These are phyloP conservation scores for Aspergillus funiculosus DNA, from an alignment of 495 filamentous ascomycete genomes.

Conservation along the genomic window DNA sequence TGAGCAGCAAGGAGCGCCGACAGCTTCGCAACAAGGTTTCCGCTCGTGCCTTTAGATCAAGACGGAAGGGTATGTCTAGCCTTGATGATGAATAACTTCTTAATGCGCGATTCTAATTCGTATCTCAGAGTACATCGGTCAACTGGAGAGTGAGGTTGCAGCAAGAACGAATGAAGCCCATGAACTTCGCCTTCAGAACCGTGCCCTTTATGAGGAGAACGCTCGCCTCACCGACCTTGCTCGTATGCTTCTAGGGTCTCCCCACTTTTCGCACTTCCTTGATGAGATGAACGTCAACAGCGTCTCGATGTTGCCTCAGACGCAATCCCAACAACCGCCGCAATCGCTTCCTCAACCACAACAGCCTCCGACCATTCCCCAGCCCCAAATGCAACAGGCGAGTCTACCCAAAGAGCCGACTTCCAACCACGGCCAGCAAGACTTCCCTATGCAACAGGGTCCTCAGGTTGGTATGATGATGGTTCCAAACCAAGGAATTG, in stretches of 20 bases:
- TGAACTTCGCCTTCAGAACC: conserved; percentile 67
- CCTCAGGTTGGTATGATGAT: conserved; percentile 63
- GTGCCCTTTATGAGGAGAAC: conserved; percentile 71
- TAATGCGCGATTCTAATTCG: conserved; percentile 40
- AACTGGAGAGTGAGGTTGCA: conserved; percentile 82
- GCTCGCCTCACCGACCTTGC: conserved; percentile 69
- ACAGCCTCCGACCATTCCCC: conserved; percentile 26
- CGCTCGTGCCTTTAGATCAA: conserved; percentile 87
- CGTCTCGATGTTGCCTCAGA: conserved; percentile 30
- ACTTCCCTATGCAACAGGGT: conserved; percentile 54
- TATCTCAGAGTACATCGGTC: conserved; percentile 78
- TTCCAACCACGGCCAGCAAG: conserved; percentile 46
- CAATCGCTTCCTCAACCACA: conserved; percentile 34
- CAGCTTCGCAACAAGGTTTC: conserved; percentile 98
- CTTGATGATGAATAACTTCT: background rate
- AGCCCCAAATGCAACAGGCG: conserved; percentile 26
- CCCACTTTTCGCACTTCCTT: conserved; percentile 78
- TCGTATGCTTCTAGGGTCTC: conserved; percentile 75
- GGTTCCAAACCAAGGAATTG: conserved; percentile 67
- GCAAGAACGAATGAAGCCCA: conserved; percentile 63
- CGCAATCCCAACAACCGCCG: conserved; percentile 27
- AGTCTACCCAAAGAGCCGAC: conserved; percentile 56
- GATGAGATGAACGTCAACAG: conserved; percentile 59
- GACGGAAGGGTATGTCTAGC: conserved; percentile 86
- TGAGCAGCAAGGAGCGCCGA: conserved; percentile 87